Evolutionary conservation across 345 rosid genomes (phyloP).

Genomic region (Raphanus raphanistrum): DNA sequence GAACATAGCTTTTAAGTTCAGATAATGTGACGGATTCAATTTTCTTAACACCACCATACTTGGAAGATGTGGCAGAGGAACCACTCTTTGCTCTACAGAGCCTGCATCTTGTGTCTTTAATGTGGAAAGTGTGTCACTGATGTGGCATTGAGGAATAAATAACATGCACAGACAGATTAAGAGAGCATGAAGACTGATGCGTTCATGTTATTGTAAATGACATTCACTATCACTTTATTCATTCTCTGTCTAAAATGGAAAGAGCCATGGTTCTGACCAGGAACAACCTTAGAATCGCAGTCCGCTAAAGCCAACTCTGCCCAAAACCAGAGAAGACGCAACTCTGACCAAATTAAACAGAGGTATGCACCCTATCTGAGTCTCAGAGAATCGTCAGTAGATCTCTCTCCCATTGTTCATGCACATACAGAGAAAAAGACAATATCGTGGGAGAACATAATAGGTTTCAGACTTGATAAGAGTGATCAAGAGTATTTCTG

Average conservation of each 20-base stretch:
- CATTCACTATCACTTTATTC: neutral
- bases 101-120: neutral
- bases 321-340: slow-evolving; percentile 24
- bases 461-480: neutral
- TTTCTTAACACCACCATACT: neutral
- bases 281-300: slow-evolving; percentile 18
- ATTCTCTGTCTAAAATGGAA: too few relatives aligned
- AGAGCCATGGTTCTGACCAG: neutral
- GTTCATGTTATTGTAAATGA: neutral
- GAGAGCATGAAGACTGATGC: neutral
- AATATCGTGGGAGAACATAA: neutral
- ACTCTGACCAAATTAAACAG: slow-evolving; percentile 35
- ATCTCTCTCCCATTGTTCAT: neutral
- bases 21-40: neutral
- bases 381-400: neutral
- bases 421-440: neutral
- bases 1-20: neutral
- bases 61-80: neutral
- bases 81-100: neutral
- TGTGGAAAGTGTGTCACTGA: neutral
- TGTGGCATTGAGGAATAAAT: neutral
- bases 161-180: neutral
- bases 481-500: neutral
- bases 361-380: slow-evolving; percentile 22
- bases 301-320: slow-evolving; percentile 25